phyloP scores from a whole-genome alignment of 306 rosid genomes.

The Citrullus colocynthis region DNA sequence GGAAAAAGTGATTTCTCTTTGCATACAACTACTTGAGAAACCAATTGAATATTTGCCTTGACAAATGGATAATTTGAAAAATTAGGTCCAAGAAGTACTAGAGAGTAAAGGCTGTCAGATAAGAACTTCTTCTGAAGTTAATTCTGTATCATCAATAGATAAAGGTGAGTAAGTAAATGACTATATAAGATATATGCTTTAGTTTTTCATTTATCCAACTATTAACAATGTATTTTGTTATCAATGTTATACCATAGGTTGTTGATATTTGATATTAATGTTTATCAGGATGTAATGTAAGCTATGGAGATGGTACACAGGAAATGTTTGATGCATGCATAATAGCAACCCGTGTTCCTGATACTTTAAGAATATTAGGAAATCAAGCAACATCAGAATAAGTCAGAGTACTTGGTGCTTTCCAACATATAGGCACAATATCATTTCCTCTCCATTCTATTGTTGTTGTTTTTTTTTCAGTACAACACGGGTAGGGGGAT shows the following conservation, averaged over 20 bases:
- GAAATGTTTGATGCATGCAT: constrained; percentile 53
- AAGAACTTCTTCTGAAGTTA: constrained; percentile 39
- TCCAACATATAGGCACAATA: constrained; percentile 69
- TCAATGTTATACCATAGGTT: background rate
- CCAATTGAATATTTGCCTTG: background rate
- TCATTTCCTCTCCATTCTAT: background rate
- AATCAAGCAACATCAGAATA: constrained; percentile 61
- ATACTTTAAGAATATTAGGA: constrained; percentile 62
- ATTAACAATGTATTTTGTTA: too few relatives aligned
- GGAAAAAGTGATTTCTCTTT: constrained; percentile 1
- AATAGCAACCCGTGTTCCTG: constrained; percentile 77
- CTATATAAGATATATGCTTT: background rate
- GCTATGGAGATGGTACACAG: constrained; percentile 39
- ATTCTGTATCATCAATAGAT: constrained; percentile 36
- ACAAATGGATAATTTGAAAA: background rate
- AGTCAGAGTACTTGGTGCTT: constrained; percentile 81
- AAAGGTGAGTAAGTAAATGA: constrained; percentile 26
- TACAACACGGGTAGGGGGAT: too few relatives aligned
- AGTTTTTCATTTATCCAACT: background rate
- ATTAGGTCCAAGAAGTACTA: constrained; percentile 62
- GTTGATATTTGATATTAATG: background rate
- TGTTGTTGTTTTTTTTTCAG: too few relatives aligned
- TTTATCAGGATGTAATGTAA: constrained; percentile 46
- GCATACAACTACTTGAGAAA: background rate
- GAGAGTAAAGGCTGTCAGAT: constrained; percentile 46